phyloP scores from a whole-genome alignment of 1,284 basidiomycete genomes.

The Ceratobasidium sp. region DNA sequence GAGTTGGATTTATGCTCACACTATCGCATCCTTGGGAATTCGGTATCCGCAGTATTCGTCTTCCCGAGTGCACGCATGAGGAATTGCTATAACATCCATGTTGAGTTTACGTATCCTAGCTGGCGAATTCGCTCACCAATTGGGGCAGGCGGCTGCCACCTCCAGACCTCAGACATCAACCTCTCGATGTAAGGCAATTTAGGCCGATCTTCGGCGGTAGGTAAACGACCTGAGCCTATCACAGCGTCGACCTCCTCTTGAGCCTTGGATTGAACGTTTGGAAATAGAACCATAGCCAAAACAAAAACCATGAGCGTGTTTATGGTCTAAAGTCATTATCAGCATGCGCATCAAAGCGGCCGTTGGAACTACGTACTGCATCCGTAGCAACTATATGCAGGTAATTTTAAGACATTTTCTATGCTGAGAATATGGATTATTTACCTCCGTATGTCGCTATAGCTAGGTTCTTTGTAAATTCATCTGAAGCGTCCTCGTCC shows the following conservation, averaged over 20 bases:
- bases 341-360: neutral
- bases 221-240: constrained; percentile 41
- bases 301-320: constrained; percentile 34
- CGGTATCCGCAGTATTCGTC: constrained; percentile 55
- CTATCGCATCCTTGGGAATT: constrained; percentile 53
- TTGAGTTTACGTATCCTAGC: neutral
- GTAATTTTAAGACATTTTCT: neutral
- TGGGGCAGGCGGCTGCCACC: constrained; percentile 42
- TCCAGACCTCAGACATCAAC: constrained; percentile 44
- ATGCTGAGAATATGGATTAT: too few relatives aligned
- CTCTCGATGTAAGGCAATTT: constrained; percentile 45
- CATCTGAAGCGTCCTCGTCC: neutral
- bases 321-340: constrained; percentile 43
- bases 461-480: constrained; percentile 11
- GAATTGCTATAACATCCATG: constrained; percentile 49
- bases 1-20: constrained; percentile 30
- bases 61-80: constrained; percentile 53
- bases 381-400: constrained; percentile 42
- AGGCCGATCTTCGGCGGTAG: constrained; percentile 39
- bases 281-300: constrained; percentile 44
- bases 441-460: constrained; percentile 8
- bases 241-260: constrained; percentile 46
- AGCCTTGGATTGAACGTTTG: constrained; percentile 45
- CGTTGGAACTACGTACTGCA: constrained; percentile 31
- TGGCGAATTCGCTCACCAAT: neutral